Base-by-base conservation (phyloP, 2,329 filamentous ascomycete species). In the Fusarium mundagurra region DNA sequence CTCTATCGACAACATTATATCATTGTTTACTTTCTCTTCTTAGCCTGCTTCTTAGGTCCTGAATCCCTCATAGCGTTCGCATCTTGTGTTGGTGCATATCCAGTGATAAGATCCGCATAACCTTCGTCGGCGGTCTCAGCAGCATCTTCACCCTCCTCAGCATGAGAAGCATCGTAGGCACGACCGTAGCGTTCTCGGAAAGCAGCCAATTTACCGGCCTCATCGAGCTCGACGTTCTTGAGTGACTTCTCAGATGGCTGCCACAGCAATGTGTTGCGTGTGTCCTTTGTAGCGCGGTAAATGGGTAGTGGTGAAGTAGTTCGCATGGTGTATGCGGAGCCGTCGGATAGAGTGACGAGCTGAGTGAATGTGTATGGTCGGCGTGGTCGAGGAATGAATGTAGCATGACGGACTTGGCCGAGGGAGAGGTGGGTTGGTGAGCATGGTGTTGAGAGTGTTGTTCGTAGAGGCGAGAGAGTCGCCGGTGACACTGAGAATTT, bases 311-410 rank as follows among this genome's bases (percentile, higher is more conserved):
- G 94, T 17, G 90, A 94, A 17, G 93, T 94, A 31, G 94, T 95
- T 81, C 93, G 93, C 80, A 92, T 88, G 55, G 92, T 91, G 84
- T 91, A 98, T 69, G 95, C 93, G 79, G 91, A 93, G 77, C 96
- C 96, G 86, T 99, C 96, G 45, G 93, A 94, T 74, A 98, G 92
- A 61, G 95, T 95, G 76, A 99, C 88, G 69, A 99, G 90, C 85
- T 99, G 96, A n/a, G 96, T 98, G 88, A 98, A 98, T 76, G 92
- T 94, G 88, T 98, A 98, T 47, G 96, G 96, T 11, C 95, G 91
- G 80, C 95, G 93, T n/a, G 95, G 95, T 22, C 96, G 94, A 71
- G 89, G 89, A 81, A 98, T 90, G 73, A 98, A 93, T 31, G 93
- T 95, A 60, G 96, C 96, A 81, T 94, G 91, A 69, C 95, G 92